These are phyloP conservation scores for Quercus gilva DNA, from an alignment of 306 rosid species.

Conservation along the genomic window DNA sequence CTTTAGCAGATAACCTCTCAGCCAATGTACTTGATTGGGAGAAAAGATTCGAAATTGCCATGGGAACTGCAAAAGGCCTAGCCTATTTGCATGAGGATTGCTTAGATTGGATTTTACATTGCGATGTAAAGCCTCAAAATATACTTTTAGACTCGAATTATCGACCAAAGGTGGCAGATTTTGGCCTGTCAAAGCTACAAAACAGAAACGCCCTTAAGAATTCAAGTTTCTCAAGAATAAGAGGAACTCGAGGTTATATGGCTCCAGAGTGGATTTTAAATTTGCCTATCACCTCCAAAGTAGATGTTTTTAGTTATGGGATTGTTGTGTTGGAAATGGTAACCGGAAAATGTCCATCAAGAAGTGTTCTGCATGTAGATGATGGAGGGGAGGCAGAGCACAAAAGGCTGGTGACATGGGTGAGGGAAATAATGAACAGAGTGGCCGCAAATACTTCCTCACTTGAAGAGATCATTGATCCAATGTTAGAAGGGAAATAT, in stretches of 20 bases:
- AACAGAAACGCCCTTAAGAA: constrained; percentile 27
- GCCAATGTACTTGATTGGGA: constrained; percentile 23
- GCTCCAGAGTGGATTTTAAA: too few relatives aligned
- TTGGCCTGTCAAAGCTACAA: constrained; percentile 30
- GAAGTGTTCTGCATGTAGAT: neutral
- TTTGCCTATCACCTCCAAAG: too few relatives aligned
- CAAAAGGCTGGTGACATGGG: constrained; percentile 34
- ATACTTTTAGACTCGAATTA: constrained; percentile 23
- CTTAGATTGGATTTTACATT: constrained; percentile 59
- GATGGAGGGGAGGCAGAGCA: constrained; percentile 9
- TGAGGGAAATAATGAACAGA: constrained; percentile 29
- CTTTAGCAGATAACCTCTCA: constrained; percentile 21
- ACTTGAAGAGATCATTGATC: constrained; percentile 35
- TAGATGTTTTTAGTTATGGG: too few relatives aligned
- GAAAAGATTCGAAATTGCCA: constrained; percentile 25
- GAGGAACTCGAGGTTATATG: too few relatives aligned
- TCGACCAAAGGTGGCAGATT: constrained; percentile 34
- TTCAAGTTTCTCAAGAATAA: constrained; percentile 35
- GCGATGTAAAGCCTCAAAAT: constrained; percentile 39
- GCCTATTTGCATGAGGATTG: constrained; percentile 62
- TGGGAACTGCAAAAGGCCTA: constrained; percentile 45
- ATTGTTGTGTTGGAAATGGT: too few relatives aligned
- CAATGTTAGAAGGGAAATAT: constrained; percentile 9
- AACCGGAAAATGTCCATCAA: too few relatives aligned
- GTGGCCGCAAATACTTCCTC: neutral